These are phyloP conservation scores for Ascodesmis nigricans DNA, from an alignment of 495 filamentous ascomycete species.

Conservation along the genomic window DNA sequence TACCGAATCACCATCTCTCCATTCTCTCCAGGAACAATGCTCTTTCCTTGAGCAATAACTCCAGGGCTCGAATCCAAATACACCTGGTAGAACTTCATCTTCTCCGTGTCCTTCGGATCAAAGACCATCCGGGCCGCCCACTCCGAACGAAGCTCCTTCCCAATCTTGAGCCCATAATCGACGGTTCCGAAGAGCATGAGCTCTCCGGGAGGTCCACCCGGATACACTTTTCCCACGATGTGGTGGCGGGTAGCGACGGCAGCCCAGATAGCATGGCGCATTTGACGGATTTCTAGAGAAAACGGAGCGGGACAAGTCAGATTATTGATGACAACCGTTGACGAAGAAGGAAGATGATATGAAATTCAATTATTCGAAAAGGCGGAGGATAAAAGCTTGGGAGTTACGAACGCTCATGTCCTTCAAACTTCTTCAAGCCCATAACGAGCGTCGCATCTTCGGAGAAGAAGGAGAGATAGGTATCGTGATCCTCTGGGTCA, in stretches of 20 bases:
- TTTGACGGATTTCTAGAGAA: constrained; percentile 1
- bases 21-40: constrained; percentile 1
- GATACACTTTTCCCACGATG: constrained; percentile 1
- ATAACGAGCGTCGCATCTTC: constrained; percentile 4
- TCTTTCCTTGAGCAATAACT: constrained; percentile 4
- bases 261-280: constrained; percentile 5
- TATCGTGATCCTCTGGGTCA: neutral
- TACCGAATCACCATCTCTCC: constrained; percentile 1
- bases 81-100: constrained; percentile 5
- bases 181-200: constrained; percentile 3
- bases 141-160: neutral
- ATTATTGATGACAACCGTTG: no score
- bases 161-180: constrained; percentile 3
- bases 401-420: no score
- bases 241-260: constrained; percentile 4
- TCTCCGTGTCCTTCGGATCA: constrained; percentile 1
- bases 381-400: no score
- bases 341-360: no score
- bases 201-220: neutral
- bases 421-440: no score
- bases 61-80: constrained; percentile 4
- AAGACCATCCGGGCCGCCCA: constrained; percentile 5
- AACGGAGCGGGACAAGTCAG: no score
- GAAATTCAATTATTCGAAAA: no score
- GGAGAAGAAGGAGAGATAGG: constrained; percentile 1